Percentiles rank a stretch among this genome's conserved stretches.
These are phyloP conservation scores for Lachnellula subtilissima DNA, from an alignment of 2,329 filamentous ascomycete genomes.

Conservation along the genomic window DNA sequence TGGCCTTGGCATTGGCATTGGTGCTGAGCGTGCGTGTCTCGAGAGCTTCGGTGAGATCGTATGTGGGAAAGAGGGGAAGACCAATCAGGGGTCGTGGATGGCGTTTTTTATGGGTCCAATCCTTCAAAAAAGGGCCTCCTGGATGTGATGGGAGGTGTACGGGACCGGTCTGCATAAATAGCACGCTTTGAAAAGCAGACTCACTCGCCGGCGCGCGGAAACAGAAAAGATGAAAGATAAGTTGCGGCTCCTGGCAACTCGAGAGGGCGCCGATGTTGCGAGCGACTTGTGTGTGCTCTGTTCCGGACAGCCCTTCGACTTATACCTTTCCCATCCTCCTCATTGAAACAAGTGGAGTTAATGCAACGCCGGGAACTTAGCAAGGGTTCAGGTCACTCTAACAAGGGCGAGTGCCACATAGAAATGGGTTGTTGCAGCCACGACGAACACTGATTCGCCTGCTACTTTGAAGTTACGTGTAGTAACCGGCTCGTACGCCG, in stretches of 20 bases:
- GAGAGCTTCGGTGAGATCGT: conserved; percentile 12
- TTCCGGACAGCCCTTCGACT: conserved; percentile 5
- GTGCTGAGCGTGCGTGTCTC: conserved; percentile 5
- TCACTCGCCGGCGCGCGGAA: background rate
- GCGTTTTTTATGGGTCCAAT: background rate
- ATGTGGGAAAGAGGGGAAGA: conserved; percentile 1
- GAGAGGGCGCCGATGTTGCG: background rate
- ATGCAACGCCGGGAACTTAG: conserved; percentile 12
- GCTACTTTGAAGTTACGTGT: background rate
- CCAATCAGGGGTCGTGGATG: conserved; percentile 18
- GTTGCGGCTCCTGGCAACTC: background rate
- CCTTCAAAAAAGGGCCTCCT: background rate
- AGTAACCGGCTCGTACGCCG: conserved; percentile 8
- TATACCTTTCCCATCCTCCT: conserved; percentile 10
- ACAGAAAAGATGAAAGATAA: conserved; percentile 1
- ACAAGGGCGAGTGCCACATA: conserved; percentile 12
- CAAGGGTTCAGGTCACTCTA: conserved; percentile 13
- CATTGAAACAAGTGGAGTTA: conserved; percentile 17
- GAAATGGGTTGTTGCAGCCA: conserved; percentile 3
- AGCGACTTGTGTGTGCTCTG: background rate
- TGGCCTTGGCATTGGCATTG: conserved; percentile 12
- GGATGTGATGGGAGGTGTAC: conserved; percentile 8
- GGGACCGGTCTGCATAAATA: conserved; percentile 4
- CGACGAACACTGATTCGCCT: conserved; percentile 13
- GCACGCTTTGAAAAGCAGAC: background rate